These are phyloP conservation scores for Achaetomium macrosporum DNA, from an alignment of 2,329 filamentous ascomycete species.

Conservation along the genomic window DNA sequence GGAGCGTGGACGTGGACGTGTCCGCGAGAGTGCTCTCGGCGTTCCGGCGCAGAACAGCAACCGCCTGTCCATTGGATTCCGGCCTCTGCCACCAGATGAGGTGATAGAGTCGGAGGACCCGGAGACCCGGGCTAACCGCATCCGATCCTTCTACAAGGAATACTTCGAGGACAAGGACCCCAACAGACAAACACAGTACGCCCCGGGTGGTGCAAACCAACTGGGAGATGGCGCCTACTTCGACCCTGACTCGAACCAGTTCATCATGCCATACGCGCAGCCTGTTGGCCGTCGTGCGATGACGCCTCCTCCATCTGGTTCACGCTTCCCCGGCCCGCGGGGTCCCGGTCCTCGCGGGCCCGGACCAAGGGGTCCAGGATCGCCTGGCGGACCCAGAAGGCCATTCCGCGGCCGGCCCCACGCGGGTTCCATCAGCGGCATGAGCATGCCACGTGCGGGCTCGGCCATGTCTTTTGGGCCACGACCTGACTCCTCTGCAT, in stretches of 20 bases:
- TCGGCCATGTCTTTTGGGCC: conserved; percentile 29
- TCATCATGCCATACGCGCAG: conserved; percentile 77
- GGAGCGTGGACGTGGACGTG: conserved; percentile 26
- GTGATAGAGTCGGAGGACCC: conserved; percentile 77
- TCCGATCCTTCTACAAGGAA: conserved; percentile 98
- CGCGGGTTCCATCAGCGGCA: conserved; percentile 42
- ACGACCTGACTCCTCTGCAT: conserved; percentile 57
- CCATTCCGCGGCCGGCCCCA: no score
- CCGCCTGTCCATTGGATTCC: conserved; percentile 63
- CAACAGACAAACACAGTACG: conserved; percentile 32
- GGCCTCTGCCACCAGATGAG: conserved; percentile 83
- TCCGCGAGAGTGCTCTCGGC: conserved; percentile 36
- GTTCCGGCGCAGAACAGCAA: conserved; percentile 52
- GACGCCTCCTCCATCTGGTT: conserved; percentile 74
- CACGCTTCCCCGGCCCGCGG: conserved; percentile 38
- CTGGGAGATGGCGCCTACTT: conserved; percentile 61
- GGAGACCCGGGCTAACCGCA: conserved; percentile 89
- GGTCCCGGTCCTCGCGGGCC: no score
- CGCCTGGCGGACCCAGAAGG: no score
- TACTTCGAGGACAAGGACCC: conserved; percentile 85
- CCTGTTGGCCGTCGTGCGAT: conserved; percentile 84
- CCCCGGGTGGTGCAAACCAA: conserved; percentile 64
- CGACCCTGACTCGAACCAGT: conserved; percentile 62
- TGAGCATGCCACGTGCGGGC: conserved; percentile 38
- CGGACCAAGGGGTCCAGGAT: no score